These are phyloP conservation scores for Aspergillus ostianus DNA, from an alignment of 495 filamentous ascomycete genomes.

Conservation along the genomic window DNA sequence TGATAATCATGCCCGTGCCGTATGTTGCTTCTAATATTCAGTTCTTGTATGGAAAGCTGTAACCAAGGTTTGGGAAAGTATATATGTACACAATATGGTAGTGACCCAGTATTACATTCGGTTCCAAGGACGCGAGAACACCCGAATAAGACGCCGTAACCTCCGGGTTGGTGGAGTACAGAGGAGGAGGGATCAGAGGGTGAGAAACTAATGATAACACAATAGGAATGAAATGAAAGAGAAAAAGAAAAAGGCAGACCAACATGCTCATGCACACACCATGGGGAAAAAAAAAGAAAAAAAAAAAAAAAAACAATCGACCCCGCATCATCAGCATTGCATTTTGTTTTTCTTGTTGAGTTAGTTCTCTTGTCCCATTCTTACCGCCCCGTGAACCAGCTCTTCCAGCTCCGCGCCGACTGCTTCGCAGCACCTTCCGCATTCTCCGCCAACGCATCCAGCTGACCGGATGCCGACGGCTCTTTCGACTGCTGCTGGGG, in stretches of 20 bases:
- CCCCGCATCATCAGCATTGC: neutral
- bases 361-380: conserved; percentile 1
- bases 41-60: conserved; percentile 3
- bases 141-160: conserved; percentile 26
- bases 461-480: conserved; percentile 28
- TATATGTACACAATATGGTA: conserved; percentile 26
- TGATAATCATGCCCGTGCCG: neutral
- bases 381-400: conserved; percentile 45
- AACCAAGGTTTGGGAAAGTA: conserved; percentile 9
- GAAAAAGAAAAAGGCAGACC: conserved; percentile 6
- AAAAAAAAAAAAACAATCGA: neutral
- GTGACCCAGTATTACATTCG: conserved; percentile 22
- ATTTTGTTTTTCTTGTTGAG: conserved; percentile 7
- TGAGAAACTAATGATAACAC: conserved; percentile 11
- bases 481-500: conserved; percentile 15
- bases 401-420: conserved; percentile 42
- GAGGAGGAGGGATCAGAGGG: conserved; percentile 14
- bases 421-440: conserved; percentile 39
- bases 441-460: conserved; percentile 45
- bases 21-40: conserved; percentile 3
- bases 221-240: neutral
- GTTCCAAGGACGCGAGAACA: conserved; percentile 15
- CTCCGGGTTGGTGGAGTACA: conserved; percentile 21
- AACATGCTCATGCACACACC: neutral
- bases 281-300: conserved; percentile 9